Evolutionary conservation across 2,329 filamentous ascomycete species (phyloP).

Genomic region (Fusarium illudens): DNA sequence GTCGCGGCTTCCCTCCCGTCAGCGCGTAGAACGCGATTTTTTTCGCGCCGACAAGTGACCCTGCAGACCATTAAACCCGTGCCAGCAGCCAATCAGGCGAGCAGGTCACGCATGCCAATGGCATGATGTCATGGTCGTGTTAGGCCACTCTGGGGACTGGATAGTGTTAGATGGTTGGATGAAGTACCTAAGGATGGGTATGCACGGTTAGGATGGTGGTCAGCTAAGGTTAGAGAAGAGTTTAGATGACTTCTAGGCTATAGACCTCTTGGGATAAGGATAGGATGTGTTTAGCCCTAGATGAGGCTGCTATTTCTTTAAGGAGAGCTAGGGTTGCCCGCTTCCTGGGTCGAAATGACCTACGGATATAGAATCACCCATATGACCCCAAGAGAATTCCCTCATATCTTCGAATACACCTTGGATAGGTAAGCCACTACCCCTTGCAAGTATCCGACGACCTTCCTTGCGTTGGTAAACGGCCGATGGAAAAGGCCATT

Average conservation of each 20-base stretch:
- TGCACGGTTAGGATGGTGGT: background rate
- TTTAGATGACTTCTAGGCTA: background rate
- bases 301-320: background rate
- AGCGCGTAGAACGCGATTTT: slow-evolving; percentile 33
- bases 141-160: slow-evolving; percentile 3
- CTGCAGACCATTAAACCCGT: slow-evolving; percentile 18
- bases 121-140: slow-evolving; percentile 30
- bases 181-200: background rate
- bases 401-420: background rate
- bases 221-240: background rate
- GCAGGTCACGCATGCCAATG: slow-evolving; percentile 9
- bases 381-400: too few relatives aligned
- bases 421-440: too few relatives aligned
- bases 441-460: too few relatives aligned
- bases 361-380: too few relatives aligned
- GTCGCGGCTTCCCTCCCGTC: slow-evolving; percentile 10
- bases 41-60: slow-evolving; percentile 32
- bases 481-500: too few relatives aligned
- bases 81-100: slow-evolving; percentile 34
- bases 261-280: background rate
- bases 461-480: too few relatives aligned
- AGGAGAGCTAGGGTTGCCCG: background rate
- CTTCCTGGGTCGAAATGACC: background rate
- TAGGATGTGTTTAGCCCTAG: background rate
- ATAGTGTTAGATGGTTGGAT: slow-evolving; percentile 38